Evolutionary conservation across 1,139 yeast species (phyloP).

Genomic region (Yamadazyma spencermartinsiae): DNA sequence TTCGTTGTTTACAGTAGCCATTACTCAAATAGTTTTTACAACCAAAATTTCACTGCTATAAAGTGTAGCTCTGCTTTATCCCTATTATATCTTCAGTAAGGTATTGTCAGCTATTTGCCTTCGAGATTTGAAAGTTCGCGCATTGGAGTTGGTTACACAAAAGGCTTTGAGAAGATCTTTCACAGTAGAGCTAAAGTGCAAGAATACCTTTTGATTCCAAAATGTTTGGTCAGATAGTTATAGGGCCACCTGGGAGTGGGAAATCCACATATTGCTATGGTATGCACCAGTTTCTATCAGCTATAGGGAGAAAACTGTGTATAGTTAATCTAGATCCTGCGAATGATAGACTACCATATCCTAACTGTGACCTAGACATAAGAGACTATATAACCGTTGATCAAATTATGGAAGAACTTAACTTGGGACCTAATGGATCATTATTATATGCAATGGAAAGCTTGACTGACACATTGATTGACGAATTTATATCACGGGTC

Average conservation of each 20-base stretch:
- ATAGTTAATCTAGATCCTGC: conserved; percentile 94
- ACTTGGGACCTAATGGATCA: conserved; percentile 93
- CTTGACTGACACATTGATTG: conserved; percentile 43
- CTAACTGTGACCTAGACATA: conserved; percentile 75
- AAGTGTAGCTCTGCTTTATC: background rate
- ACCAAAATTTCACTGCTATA: no score
- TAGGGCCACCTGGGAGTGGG: conserved; percentile 98
- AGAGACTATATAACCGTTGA: conserved; percentile 85
- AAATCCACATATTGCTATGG: conserved; percentile 95
- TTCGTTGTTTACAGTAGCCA: conserved; percentile 26
- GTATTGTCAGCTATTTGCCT: conserved; percentile 1
- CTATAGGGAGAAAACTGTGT: conserved; percentile 86
- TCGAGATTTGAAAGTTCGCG: conserved; percentile 1
- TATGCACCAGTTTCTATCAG: conserved; percentile 85
- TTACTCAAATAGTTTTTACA: background rate
- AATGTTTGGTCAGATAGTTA: conserved; percentile 85
- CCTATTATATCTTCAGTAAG: no score
- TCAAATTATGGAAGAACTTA: conserved; percentile 83
- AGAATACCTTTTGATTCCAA: background rate
- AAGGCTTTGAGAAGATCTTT: background rate
- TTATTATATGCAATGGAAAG: conserved; percentile 85
- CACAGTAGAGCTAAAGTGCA: background rate
- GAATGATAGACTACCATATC: conserved; percentile 78
- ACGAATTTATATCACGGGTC: conserved; percentile 60
- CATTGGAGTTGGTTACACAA: background rate